Evolutionary conservation across 345 rosid genomes (phyloP).

Genomic region (Hypericum androsaemum): DNA sequence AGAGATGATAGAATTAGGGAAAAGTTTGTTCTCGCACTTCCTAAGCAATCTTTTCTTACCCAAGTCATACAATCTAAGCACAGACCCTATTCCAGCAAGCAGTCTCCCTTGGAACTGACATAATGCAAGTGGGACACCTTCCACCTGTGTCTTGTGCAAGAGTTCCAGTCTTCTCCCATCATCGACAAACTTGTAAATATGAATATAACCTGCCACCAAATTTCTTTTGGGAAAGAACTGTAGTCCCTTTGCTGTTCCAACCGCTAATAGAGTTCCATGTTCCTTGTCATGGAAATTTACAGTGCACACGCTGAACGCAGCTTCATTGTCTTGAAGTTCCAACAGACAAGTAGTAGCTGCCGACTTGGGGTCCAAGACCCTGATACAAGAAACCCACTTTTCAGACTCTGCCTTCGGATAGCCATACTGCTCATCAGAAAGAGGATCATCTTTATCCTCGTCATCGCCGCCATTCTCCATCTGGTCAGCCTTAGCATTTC

Average conservation of each 20-base stretch:
- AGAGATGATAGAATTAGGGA: slow-evolving; percentile 71
- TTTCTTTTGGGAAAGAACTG: slow-evolving; percentile 81
- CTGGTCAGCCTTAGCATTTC: slow-evolving; percentile 44
- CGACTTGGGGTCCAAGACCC: slow-evolving; percentile 84
- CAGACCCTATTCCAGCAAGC: slow-evolving; percentile 83
- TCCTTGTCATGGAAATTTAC: slow-evolving; percentile 96
- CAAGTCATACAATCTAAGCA: slow-evolving; percentile 82
- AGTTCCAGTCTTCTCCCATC: slow-evolving; percentile 82
- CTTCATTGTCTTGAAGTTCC: slow-evolving; percentile 97
- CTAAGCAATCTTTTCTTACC: slow-evolving; percentile 86
- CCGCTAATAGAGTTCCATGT: slow-evolving; percentile 84
- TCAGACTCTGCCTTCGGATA: slow-evolving; percentile 92
- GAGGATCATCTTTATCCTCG: slow-evolving; percentile 76
- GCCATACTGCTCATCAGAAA: slow-evolving; percentile 94
- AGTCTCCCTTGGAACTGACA: slow-evolving; percentile 96
- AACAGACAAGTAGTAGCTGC: slow-evolving; percentile 75
- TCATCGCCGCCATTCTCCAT: slow-evolving; percentile 88
- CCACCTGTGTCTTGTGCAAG: slow-evolving; percentile 93
- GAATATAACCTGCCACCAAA: slow-evolving; percentile 67
- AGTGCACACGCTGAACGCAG: slow-evolving; percentile 85
- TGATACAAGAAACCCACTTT: slow-evolving; percentile 94
- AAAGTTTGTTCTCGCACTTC: slow-evolving; percentile 92
- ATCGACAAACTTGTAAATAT: slow-evolving; percentile 82
- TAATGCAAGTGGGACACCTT: slow-evolving; percentile 81
- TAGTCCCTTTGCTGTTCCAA: slow-evolving; percentile 87